Conservation (phyloP, 139 green algal species). For the Chlamydomonas schloesseri region DNA sequence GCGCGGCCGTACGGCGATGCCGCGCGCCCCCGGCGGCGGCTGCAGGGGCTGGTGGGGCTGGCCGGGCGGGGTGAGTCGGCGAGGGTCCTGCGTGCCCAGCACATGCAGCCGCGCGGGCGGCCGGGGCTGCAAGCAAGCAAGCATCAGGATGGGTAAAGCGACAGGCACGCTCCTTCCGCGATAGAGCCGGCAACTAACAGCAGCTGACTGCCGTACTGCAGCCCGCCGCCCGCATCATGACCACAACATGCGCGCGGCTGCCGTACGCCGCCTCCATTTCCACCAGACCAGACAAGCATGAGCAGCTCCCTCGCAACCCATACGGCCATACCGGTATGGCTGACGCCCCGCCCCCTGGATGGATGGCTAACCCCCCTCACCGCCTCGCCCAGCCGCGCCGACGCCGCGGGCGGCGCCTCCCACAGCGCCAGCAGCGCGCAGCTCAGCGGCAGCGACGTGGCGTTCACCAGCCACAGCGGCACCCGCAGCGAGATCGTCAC, state of each 20-base stretch:
- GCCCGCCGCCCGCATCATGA: too few species aligned
- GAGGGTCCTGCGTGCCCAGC: neutral
- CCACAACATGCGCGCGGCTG: too few species aligned
- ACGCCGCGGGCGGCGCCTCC: neutral
- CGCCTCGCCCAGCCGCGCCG: neutral
- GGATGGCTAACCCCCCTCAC: neutral
- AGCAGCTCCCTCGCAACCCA: too few species aligned
- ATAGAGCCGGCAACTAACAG: too few species aligned
- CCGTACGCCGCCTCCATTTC: too few species aligned
- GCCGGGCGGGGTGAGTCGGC: constrained; percentile 30
- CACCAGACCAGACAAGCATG: too few species aligned
- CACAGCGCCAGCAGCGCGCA: constrained; percentile 55
- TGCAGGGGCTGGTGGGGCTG: constrained; percentile 44
- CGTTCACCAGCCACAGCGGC: constrained; percentile 81
- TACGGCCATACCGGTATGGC: too few species aligned
- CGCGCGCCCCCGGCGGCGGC: neutral
- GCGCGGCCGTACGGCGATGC: constrained; percentile 39
- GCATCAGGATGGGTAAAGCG: too few species aligned
- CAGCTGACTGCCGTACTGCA: too few species aligned
- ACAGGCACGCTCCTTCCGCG: too few species aligned
- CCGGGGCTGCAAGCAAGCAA: neutral
- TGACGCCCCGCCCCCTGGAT: too few species aligned
- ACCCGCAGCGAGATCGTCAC: constrained; percentile 70
- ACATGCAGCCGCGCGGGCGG: neutral
- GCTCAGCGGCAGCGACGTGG: constrained; percentile 70